These are phyloP conservation scores for Paraconiothyrium brasiliense DNA, from an alignment of 2,329 filamentous ascomycete species.

Conservation along the genomic window DNA sequence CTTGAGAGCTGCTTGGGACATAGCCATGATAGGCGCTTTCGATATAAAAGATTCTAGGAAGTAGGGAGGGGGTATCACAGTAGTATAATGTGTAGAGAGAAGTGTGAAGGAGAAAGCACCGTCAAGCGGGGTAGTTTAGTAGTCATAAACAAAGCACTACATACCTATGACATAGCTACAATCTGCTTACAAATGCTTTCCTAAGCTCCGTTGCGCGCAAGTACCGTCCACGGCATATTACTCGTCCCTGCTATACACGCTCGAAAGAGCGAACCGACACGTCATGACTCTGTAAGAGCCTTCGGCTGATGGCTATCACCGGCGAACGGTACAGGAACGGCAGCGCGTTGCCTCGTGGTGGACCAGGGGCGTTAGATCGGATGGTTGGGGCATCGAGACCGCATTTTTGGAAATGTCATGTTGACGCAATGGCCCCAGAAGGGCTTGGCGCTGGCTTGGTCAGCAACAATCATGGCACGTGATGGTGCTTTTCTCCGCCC, in stretches of 20 bases:
- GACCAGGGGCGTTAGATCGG: conserved; percentile 8
- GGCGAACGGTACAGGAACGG: conserved; percentile 18
- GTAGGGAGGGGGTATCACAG: conserved; percentile 18
- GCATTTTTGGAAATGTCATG: conserved; percentile 34
- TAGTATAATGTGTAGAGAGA: conserved; percentile 10
- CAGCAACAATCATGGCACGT: background rate
- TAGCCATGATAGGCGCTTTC: conserved; percentile 35
- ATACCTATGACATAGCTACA: conserved; percentile 35
- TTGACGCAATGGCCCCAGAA: conserved; percentile 40
- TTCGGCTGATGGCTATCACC: conserved; percentile 29
- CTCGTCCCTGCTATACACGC: conserved; percentile 37
- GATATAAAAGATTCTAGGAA: conserved; percentile 10
- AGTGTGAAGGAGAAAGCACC: conserved; percentile 6
- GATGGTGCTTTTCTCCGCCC: background rate
- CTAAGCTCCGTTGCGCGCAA: conserved; percentile 21
- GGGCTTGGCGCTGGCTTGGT: conserved; percentile 23
- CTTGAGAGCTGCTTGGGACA: conserved; percentile 67
- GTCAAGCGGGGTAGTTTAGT: conserved; percentile 18
- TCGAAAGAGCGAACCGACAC: conserved; percentile 33
- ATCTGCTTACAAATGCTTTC: conserved; percentile 17
- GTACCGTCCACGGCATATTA: conserved; percentile 30
- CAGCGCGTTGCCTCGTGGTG: conserved; percentile 27
- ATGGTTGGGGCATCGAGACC: conserved; percentile 7
- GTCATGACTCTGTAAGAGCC: conserved; percentile 41
- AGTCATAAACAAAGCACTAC: conserved; percentile 26